These are phyloP conservation scores for Polytolypa hystricis DNA, from an alignment of 2,329 filamentous ascomycete species.

Conservation along the genomic window DNA sequence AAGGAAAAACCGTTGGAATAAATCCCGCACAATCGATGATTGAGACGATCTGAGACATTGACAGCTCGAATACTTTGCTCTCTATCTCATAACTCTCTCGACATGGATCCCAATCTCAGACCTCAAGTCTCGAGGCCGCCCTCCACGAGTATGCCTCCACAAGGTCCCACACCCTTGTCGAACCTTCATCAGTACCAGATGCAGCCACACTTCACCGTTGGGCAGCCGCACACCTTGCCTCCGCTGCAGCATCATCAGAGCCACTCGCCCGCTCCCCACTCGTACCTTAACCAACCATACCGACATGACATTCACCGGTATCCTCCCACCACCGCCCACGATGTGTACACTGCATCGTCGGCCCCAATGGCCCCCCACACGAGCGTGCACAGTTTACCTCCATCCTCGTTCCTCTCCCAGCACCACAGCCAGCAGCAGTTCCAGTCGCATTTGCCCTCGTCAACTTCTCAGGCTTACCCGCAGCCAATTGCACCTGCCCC, in stretches of 20 bases:
- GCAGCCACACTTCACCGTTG: slow-evolving; percentile 34
- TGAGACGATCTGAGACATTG: slow-evolving; percentile 8
- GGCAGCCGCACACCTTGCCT: slow-evolving; percentile 35
- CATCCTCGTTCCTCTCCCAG: slow-evolving; percentile 31
- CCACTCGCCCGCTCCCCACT: slow-evolving; percentile 32
- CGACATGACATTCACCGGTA: slow-evolving; percentile 33
- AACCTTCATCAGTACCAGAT: slow-evolving; percentile 38
- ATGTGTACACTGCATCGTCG: slow-evolving; percentile 32
- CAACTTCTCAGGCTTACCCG: slow-evolving; percentile 56
- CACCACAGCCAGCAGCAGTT: slow-evolving; percentile 30
- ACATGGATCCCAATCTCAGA: slow-evolving; percentile 34
- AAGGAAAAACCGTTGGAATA: neutral
- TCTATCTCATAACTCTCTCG: slow-evolving; percentile 9
- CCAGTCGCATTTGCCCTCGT: slow-evolving; percentile 49
- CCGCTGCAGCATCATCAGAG: slow-evolving; percentile 36
- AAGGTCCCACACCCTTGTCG: slow-evolving; percentile 34
- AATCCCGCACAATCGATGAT: slow-evolving; percentile 10
- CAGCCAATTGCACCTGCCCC: slow-evolving; percentile 68
- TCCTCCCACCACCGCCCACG: slow-evolving; percentile 30
- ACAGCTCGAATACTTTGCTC: slow-evolving; percentile 7
- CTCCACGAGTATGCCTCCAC: slow-evolving; percentile 35
- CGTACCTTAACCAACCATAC: slow-evolving; percentile 32
- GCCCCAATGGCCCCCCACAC: slow-evolving; percentile 34
- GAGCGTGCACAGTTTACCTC: slow-evolving; percentile 31
- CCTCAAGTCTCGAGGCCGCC: slow-evolving; percentile 34